These are phyloP conservation scores for Gyrodon lividus DNA, from an alignment of 768 basidiomycete genomes.

Conservation along the genomic window DNA sequence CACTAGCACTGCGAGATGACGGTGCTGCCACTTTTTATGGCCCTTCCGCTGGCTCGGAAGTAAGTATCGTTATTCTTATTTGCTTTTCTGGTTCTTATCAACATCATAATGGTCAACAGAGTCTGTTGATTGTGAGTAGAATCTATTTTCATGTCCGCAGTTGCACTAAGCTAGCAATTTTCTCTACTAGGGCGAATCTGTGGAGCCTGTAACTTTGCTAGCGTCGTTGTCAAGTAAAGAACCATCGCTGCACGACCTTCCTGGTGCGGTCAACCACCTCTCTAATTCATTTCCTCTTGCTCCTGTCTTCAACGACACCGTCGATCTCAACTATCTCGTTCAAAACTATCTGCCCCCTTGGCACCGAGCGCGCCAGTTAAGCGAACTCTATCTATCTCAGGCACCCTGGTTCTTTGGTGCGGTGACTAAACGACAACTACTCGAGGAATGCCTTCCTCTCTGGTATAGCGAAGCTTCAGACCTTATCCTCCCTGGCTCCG, in stretches of 20 bases:
- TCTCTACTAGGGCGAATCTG: constrained; percentile 24
- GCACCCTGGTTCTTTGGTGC: constrained; percentile 81
- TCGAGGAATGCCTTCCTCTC: constrained; percentile 63
- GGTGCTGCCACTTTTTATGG: constrained; percentile 72
- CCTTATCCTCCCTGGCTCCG: constrained; percentile 25
- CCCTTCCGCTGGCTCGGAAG: constrained; percentile 71
- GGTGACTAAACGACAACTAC: constrained; percentile 58
- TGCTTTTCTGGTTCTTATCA: constrained; percentile 9
- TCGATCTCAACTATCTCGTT: constrained; percentile 47
- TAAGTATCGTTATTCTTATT: constrained; percentile 37
- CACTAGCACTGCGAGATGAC: constrained; percentile 65
- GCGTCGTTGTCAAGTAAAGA: neutral
- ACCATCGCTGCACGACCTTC: constrained; percentile 16
- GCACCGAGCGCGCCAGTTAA: constrained; percentile 55
- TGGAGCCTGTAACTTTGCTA: constrained; percentile 1
- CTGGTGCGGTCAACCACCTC: constrained; percentile 24
- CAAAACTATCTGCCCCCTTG: constrained; percentile 56
- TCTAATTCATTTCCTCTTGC: constrained; percentile 53
- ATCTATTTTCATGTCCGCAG: neutral
- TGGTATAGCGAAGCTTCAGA: constrained; percentile 57
- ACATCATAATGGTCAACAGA: constrained; percentile 33
- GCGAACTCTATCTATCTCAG: constrained; percentile 71
- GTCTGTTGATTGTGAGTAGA: constrained; percentile 52
- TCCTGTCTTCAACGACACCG: constrained; percentile 30
- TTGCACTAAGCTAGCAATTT: neutral